Evolutionary conservation across 2,329 filamentous ascomycete genomes (phyloP).

Genomic region (Tolypocladium cylindrosporum): DNA sequence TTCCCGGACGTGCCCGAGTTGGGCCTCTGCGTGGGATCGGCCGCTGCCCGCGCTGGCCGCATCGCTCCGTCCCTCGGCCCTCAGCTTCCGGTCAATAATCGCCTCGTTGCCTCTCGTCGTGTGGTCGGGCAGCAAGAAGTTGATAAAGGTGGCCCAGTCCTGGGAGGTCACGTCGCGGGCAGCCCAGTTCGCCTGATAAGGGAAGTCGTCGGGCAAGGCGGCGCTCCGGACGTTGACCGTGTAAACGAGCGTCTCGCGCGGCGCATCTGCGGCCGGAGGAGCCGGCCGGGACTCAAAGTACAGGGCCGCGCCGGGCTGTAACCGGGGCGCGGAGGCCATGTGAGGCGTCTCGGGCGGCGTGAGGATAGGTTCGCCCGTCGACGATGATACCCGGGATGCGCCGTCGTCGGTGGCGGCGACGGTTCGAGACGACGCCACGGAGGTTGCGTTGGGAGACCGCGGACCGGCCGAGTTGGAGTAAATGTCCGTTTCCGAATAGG

Average conservation of each 20-base stretch:
- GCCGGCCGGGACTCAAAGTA: slow-evolving; percentile 38
- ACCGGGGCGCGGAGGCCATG: slow-evolving; percentile 12
- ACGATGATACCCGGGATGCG: slow-evolving; percentile 27
- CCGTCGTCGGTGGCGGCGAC: slow-evolving; percentile 23
- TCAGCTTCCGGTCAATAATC: slow-evolving; percentile 38
- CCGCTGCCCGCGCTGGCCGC: slow-evolving; percentile 12
- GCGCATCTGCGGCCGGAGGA: slow-evolving; percentile 6
- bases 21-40: slow-evolving; percentile 25
- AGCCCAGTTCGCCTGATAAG: slow-evolving; percentile 28
- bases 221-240: slow-evolving; percentile 21
- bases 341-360: slow-evolving; percentile 41
- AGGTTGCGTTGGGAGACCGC: slow-evolving; percentile 12
- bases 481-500: slow-evolving; percentile 48
- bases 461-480: slow-evolving; percentile 32
- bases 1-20: slow-evolving; percentile 25
- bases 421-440: slow-evolving; percentile 12
- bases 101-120: slow-evolving; percentile 31
- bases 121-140: slow-evolving; percentile 43
- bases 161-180: slow-evolving; percentile 35
- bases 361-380: slow-evolving; percentile 35
- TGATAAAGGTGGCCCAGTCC: slow-evolving; percentile 52
- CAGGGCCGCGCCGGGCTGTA: slow-evolving; percentile 10
- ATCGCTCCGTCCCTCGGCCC: slow-evolving; percentile 25
- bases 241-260: slow-evolving; percentile 19
- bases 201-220: slow-evolving; percentile 32